A percentile compares a stretch with the other conserved stretches of the same genome.
phyloP scores from a whole-genome alignment of 139 green algal species.

The Chlamydomonas sphaeroides region DNA sequence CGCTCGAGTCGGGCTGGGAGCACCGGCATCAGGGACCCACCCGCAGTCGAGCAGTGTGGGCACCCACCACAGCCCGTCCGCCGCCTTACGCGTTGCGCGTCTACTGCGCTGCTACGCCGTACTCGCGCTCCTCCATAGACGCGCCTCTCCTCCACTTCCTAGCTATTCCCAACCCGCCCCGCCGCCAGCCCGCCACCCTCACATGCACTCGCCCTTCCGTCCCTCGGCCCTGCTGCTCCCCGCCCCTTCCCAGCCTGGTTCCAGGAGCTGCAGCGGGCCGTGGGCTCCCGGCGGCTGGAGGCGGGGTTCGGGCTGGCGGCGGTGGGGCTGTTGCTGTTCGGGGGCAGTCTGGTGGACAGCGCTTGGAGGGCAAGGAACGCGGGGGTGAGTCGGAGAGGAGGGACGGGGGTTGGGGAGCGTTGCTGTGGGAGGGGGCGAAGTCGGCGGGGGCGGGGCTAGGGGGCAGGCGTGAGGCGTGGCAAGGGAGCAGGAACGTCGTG shows the following conservation, averaged over 20 bases:
- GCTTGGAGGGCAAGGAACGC: neutral
- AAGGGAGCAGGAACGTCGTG: too few species aligned
- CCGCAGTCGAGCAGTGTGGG: too few species aligned
- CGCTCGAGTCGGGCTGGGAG: too few species aligned
- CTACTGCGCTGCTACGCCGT: too few species aligned
- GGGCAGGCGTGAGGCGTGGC: too few species aligned
- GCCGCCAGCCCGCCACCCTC: too few species aligned
- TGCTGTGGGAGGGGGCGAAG: too few species aligned
- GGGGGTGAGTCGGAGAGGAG: neutral
- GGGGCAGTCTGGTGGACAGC: neutral
- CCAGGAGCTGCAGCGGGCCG: slow-evolving; percentile 19
- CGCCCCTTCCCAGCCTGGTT: slow-evolving; percentile 11
- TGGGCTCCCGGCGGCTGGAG: slow-evolving; percentile 20
- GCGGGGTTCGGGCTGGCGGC: slow-evolving; percentile 15
- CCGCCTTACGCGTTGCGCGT: neutral
- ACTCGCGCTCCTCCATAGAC: too few species aligned
- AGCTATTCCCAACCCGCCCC: too few species aligned
- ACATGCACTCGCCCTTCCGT: neutral
- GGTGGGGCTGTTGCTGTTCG: slow-evolving; percentile 33
- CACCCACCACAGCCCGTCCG: neutral
- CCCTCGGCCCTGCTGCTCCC: neutral
- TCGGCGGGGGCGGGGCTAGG: too few species aligned
- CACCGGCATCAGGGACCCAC: too few species aligned
- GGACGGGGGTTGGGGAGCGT: neutral
- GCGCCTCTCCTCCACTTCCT: too few species aligned